Evolutionary conservation across 306 rosid species (phyloP).

Genomic region (Luffa acutangula): DNA sequence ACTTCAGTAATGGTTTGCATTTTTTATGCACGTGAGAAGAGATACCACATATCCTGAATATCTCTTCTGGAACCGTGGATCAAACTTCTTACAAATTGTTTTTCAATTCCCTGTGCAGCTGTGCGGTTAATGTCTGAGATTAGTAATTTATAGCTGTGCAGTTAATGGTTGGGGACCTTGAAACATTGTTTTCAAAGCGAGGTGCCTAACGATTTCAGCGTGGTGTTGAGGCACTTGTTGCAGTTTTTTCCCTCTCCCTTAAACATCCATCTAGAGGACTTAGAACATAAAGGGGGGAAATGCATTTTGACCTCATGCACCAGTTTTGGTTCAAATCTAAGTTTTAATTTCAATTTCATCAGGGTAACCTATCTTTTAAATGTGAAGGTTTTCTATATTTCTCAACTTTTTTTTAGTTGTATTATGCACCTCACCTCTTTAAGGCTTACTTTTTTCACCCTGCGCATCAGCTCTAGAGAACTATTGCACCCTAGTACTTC

Average conservation of each 20-base stretch:
- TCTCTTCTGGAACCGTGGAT: background rate
- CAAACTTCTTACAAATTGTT: background rate
- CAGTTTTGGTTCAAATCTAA: background rate
- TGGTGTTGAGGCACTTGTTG: background rate
- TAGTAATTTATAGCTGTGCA: background rate
- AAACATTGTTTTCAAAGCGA: background rate
- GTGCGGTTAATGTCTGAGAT: background rate
- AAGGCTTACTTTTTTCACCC: background rate
- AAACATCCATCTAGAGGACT: background rate
- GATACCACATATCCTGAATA: background rate
- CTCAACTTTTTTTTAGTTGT: background rate
- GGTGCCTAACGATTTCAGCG: background rate
- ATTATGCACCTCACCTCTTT: background rate
- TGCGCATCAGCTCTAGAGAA: background rate
- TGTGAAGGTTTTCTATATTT: background rate
- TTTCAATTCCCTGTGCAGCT: background rate
- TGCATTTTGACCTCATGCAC: background rate
- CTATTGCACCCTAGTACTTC: background rate
- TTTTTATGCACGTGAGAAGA: background rate
- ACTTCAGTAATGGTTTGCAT: background rate
- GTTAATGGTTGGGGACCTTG: background rate
- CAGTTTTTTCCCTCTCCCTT: background rate
- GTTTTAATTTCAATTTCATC: background rate
- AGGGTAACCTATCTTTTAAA: background rate
- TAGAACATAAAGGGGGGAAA: background rate